phyloP scores from a whole-genome alignment of 2,329 filamentous ascomycete species.

The Pseudocercospora vitis region DNA sequence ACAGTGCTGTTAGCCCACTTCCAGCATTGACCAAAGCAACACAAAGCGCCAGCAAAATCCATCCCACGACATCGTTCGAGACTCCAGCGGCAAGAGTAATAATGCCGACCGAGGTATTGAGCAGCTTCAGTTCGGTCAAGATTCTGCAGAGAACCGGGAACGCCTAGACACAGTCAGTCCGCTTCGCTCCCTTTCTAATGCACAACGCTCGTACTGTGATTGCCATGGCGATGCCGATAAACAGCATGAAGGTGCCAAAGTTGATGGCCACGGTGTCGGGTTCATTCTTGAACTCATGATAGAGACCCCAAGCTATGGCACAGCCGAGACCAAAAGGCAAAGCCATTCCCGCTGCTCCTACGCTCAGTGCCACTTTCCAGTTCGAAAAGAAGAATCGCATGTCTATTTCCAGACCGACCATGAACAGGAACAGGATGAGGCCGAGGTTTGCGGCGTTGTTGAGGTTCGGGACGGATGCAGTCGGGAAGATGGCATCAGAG shows the following conservation, averaged over 20 bases:
- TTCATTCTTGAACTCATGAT: conserved; percentile 67
- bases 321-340: conserved; percentile 80
- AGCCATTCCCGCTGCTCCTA: conserved; percentile 76
- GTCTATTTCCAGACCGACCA: conserved; percentile 85
- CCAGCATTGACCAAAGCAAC: conserved; percentile 89
- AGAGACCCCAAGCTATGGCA: conserved; percentile 78
- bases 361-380: conserved; percentile 75
- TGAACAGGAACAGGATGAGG: conserved; percentile 79
- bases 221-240: conserved; percentile 88
- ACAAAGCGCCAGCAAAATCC: conserved; percentile 89
- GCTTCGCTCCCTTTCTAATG: background rate
- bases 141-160: conserved; percentile 94
- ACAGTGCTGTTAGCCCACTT: conserved; percentile 78
- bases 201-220: conserved; percentile 65
- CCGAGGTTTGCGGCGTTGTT: conserved; percentile 79
- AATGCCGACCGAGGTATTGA: conserved; percentile 78
- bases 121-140: conserved; percentile 82
- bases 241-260: conserved; percentile 67
- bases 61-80: conserved; percentile 86
- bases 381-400: conserved; percentile 74
- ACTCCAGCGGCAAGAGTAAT: conserved; percentile 89
- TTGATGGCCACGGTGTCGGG: conserved; percentile 56
- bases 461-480: conserved; percentile 70
- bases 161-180: conserved; percentile 45
- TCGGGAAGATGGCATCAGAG: conserved; percentile 72